phyloP scores from a whole-genome alignment of 2,329 filamentous ascomycete species.

The Penicillium sclerotiorum region DNA sequence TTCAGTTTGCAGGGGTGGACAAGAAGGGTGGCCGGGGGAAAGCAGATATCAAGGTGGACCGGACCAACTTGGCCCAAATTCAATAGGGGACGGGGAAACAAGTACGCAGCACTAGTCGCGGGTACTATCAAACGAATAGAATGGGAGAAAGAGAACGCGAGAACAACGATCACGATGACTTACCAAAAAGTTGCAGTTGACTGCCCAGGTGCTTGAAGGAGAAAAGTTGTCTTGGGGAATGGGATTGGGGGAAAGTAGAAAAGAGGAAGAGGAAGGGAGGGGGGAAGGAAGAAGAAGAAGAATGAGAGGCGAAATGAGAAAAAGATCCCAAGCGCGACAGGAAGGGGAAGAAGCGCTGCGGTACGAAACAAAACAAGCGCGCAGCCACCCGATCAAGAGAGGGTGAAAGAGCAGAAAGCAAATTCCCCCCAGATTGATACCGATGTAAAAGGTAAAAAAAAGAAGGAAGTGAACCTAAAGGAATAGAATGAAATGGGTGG shows the following conservation, averaged over 20 bases:
- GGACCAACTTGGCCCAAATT: conserved; percentile 1
- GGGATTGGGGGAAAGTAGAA: conserved; percentile 6
- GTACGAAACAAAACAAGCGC: conserved; percentile 32
- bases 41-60: conserved; percentile 25
- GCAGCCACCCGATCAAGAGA: no score
- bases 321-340: conserved; percentile 21
- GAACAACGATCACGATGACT: background rate
- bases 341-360: conserved; percentile 18
- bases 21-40: conserved; percentile 10
- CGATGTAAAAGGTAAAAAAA: conserved; percentile 8
- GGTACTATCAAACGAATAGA: no score
- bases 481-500: conserved; percentile 26
- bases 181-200: conserved; percentile 9
- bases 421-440: no score
- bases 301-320: conserved; percentile 4
- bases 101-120: background rate
- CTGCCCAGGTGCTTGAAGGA: no score
- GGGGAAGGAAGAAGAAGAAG: conserved; percentile 4
- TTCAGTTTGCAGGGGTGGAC: conserved; percentile 28
- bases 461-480: conserved; percentile 25
- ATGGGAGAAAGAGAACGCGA: background rate
- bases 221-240: no score
- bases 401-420: no score
- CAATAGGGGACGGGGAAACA: conserved; percentile 4
- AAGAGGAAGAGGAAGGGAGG: background rate